Evolutionary conservation across 2,329 filamentous ascomycete species (phyloP), one percentile per base, ranked within the genome.

Genomic region (Cladosporium sphaerospermum): DNA sequence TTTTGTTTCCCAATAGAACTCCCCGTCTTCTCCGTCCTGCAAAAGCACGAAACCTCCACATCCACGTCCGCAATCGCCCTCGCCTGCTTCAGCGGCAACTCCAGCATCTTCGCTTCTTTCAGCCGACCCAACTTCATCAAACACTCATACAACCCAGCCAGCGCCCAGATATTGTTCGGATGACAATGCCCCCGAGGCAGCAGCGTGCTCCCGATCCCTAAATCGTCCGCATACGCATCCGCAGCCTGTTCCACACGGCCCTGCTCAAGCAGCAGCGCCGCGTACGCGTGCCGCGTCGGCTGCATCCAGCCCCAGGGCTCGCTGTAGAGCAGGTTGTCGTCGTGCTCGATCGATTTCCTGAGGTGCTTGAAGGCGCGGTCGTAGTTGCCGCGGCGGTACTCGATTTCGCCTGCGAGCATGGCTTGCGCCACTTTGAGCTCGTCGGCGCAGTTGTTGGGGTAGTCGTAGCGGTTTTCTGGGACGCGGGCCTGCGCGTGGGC

Each of bases 291-390:
- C 1, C 84, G 75, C 0, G 81, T 78, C 0, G 85, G 85, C 61
- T 87, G 84, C 85, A 89, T 88, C 85, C 85, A 89, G 0, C 83
- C 84, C 84, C 85, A 88, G 0, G 86, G 85, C 64, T 89, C 86
- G 56, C 84, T 82, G 55, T 86, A 89, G 0, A 82, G 81, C 14
- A 89, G 71, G 0, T 65, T 68, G 61, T 86, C 84, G 55, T 85
- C 82, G 1, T 79, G 72, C 0, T 67, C 59, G 31, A 86, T 79
- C 0, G 84, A 77, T n/a, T 71, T 68, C 0, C 75, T 74, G 2
- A 89, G 70, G 48, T 78, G 72, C 0, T 67, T 60, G 59, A 86
- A 88, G 0, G 85, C 86, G 0, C 64, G 45, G 0, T 81, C 76
- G 50, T 78, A 76, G 47, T 84, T 77, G 0, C 76, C 77, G 3